Conservation (phyloP, 2,329 filamentous ascomycete genomes). For the Xylaria arbuscula region DNA sequence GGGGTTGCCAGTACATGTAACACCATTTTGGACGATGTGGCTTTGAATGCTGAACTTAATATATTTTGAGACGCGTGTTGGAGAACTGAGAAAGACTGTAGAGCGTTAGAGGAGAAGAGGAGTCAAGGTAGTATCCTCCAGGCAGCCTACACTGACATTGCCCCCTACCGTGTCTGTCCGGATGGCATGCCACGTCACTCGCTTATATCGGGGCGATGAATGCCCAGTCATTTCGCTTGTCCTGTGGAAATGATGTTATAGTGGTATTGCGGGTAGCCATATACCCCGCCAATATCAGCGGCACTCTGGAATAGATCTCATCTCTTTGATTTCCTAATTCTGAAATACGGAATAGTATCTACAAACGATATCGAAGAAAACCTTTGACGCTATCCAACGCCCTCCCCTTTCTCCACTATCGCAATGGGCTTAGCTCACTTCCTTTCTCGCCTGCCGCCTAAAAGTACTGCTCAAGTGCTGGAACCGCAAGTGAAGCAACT, state of each 20-base stretch:
- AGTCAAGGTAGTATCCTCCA: too few relatives aligned
- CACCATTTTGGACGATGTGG: neutral
- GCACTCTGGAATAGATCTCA: neutral
- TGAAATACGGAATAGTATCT: too few relatives aligned
- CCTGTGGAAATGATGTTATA: neutral
- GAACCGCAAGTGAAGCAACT: too few relatives aligned
- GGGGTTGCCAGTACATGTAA: neutral
- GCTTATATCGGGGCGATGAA: neutral
- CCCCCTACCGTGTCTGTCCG: too few relatives aligned
- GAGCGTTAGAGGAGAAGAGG: too few relatives aligned
- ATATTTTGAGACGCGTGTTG: neutral
- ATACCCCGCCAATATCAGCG: neutral
- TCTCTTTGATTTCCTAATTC: neutral
- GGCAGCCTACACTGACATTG: too few relatives aligned
- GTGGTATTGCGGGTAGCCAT: constrained; percentile 1
- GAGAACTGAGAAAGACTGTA: neutral
- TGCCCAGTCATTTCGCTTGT: neutral
- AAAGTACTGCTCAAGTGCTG: neutral
- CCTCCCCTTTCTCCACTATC: too few relatives aligned
- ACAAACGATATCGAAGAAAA: too few relatives aligned
- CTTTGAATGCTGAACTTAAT: too few relatives aligned
- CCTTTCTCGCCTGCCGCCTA: neutral
- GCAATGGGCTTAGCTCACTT: neutral
- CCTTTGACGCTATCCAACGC: too few relatives aligned
- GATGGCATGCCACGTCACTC: too few relatives aligned